Conservation (phyloP, 2,329 filamentous ascomycete species). For the Cadophora sp. region DNA sequence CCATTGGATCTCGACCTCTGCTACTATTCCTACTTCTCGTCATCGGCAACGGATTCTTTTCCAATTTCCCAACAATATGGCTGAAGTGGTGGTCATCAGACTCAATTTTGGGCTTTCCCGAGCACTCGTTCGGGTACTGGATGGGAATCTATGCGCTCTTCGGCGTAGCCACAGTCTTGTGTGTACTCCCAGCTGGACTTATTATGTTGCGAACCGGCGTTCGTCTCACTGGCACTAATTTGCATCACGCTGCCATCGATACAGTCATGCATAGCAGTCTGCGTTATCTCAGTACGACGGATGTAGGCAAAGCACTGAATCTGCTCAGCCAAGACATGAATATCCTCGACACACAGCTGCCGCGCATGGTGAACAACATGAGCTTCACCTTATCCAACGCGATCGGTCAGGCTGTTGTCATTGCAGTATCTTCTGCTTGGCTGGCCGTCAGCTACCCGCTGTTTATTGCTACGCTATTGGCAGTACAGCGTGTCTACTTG, state of each 20-base stretch:
- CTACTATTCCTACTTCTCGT: neutral
- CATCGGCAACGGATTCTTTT: neutral
- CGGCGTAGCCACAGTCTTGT: neutral
- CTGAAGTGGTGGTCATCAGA: neutral
- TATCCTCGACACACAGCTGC: neutral
- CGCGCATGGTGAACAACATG: conserved; percentile 1
- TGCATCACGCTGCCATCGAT: neutral
- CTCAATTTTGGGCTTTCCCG: neutral
- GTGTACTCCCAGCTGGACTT: neutral
- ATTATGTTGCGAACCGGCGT: neutral
- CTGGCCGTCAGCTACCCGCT: conserved; percentile 24
- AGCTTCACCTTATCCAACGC: neutral
- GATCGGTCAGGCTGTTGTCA: neutral
- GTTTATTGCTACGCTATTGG: conserved; percentile 14
- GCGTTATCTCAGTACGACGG: neutral
- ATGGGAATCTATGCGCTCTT: neutral
- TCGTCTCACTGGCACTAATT: neutral
- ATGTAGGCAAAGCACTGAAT: neutral
- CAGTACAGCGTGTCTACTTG: conserved; percentile 51
- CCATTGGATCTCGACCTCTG: neutral
- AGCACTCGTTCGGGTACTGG: neutral
- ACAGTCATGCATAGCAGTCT: neutral
- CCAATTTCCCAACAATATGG: neutral
- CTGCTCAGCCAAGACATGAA: neutral
- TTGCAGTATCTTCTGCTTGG: conserved; percentile 1